Evolutionary conservation across 345 rosid species (phyloP).

Genomic region (Rhodamnia rubescens): DNA sequence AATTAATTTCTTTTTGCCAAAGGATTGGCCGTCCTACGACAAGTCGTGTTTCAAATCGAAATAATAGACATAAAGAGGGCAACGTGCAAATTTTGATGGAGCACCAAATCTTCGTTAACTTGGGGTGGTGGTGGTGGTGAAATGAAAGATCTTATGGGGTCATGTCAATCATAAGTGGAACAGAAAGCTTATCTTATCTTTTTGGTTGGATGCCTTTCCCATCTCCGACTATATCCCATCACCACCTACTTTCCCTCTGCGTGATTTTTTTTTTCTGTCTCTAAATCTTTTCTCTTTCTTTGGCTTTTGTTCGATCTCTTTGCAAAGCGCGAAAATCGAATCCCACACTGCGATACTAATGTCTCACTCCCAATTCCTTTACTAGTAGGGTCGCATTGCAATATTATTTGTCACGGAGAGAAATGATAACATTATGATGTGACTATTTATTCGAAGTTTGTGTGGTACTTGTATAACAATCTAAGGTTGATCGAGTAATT

Average conservation of each 20-base stretch:
- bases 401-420: neutral
- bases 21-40: neutral
- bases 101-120: neutral
- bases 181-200: neutral
- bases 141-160: neutral
- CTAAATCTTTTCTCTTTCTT: too few species aligned
- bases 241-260: neutral
- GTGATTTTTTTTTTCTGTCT: neutral
- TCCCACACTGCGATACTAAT: too few species aligned
- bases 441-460: neutral
- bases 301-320: too few species aligned
- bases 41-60: neutral
- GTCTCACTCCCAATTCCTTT: too few species aligned
- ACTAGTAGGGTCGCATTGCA: too few species aligned
- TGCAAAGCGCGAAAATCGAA: too few species aligned
- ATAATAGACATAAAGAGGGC: neutral
- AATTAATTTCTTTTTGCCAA: neutral
- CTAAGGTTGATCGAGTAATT: too few species aligned
- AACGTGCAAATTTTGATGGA: neutral
- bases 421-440: neutral
- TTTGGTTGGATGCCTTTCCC: neutral
- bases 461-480: neutral
- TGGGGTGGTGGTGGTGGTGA: neutral
- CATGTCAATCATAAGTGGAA: neutral
- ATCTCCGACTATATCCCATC: neutral